These are phyloP conservation scores for Rutstroemia sydowiana DNA, from an alignment of 2,329 filamentous ascomycete species.

Conservation along the genomic window DNA sequence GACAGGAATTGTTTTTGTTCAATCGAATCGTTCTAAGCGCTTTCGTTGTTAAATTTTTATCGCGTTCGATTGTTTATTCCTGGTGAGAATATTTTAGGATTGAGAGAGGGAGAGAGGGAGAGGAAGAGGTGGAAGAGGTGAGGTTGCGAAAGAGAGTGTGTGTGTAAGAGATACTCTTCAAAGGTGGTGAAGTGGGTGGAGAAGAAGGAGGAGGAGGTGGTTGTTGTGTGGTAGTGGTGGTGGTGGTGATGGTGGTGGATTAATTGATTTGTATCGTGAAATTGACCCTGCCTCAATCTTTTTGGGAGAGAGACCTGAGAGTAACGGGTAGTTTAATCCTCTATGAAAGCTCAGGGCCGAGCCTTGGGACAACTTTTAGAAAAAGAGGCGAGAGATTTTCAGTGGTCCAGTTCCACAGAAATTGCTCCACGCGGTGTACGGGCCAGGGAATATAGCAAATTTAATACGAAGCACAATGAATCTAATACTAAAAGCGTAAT, in stretches of 20 bases:
- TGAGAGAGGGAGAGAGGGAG: constrained; percentile 1
- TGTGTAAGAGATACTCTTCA: background rate
- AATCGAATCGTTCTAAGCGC: background rate
- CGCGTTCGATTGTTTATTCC: background rate
- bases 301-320: too few species aligned
- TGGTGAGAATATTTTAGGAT: constrained; percentile 6
- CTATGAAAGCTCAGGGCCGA: too few species aligned
- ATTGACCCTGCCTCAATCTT: too few species aligned
- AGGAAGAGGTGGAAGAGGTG: background rate
- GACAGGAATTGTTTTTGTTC: constrained; percentile 1
- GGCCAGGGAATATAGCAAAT: background rate
- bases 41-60: background rate
- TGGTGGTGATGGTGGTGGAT: too few species aligned
- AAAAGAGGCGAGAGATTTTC: background rate
- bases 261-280: too few species aligned
- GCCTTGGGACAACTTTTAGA: too few species aligned
- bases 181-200: background rate
- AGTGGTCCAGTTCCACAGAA: background rate
- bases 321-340: too few species aligned
- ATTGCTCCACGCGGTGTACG: background rate
- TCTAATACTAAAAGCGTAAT: background rate
- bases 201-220: constrained; percentile 3
- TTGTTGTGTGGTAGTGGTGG: background rate
- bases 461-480: background rate
- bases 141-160: constrained; percentile 1